Base-by-base conservation (phyloP, 345 rosid species). In the Eucalyptus tenuipes region DNA sequence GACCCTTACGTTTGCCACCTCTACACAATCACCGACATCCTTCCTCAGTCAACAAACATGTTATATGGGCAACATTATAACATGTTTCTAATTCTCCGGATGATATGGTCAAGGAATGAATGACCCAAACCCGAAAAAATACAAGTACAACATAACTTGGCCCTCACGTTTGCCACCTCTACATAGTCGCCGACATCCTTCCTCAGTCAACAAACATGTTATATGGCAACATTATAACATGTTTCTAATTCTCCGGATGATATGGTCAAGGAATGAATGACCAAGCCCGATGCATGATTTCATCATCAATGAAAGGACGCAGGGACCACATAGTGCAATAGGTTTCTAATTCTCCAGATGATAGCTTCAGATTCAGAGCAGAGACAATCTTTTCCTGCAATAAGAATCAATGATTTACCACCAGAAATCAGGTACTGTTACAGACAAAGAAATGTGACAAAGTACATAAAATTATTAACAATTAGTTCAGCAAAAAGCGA, bases 261-360 rank as follows among this genome's bases (percentile, higher is more conserved):
- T 31, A 55, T 13, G 66, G 55, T 89, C 80, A 95, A 87, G 88
- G 89, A 87, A 96, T 86, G 64, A 87, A 90, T 86, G 88, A 94
- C 98, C 97, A 96, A 20, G 99, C 99, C 88, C 89, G 91, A 61
- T 89, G 93, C 93, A 94, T 88, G 37, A 92, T 90, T 89, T 94
- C 95, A 71, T 96, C 99, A 42, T 94, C 90, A 33, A 95, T 80
- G 88, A 88, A 97, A 37, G 99, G 99, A 45, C 92, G 95, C 91
- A 97, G 88, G 24, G 97, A 95, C 98, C 99, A 97, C 97, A 97
- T 93, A 59, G 94, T 66, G 89, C 92, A 90, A 88, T 96, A 97
- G 92, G 94, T 91, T 91, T 94, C 95, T 82, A 97, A 87, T 87
- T 95, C 99, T 86, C 86, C 94, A 4, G 94, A 88, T 9, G 93